Base-by-base conservation (phyloP, 2,329 filamentous ascomycete species). In the Zalaria obscura region DNA sequence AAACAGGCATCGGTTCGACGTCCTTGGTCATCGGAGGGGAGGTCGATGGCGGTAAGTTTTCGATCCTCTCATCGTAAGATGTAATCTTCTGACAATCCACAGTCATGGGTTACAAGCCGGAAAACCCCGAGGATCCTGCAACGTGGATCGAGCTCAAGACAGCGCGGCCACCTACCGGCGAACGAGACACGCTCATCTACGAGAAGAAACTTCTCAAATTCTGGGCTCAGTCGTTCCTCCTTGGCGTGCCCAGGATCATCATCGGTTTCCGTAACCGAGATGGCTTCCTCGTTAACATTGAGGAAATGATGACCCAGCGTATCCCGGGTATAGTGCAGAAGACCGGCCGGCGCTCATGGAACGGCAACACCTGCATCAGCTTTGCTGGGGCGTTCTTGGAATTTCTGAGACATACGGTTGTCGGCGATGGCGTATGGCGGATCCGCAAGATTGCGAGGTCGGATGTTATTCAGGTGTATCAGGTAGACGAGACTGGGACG, bases 101-200 rank as follows among this genome's bases (percentile, higher is more conserved):
- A 81, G 84, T 94, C 36, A 88, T 86, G 81, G 87, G 93, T 56
- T 74, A 72, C 43, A 93, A 91, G 56, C 85, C 86, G 0, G 60
- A 63, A 3, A 68, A 71, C 44, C 71, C 70, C 40, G 75, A 74
- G 38, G 69, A 70, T n/a, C 76, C 82, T 0, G 81, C 86, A 48
- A 85, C 89, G 53, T 98, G 88, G 83, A 80, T 96, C 28, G 91
- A 98, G 61, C 73, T 98, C 44, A 98, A 98, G 59, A 98, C 91
- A 0, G 76, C 78, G n/a, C 52, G 55, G 4, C 47, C 52, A 25
- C 44, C 47, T 26, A 69, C 69, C 40, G 73, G 73, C 45, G 71
- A 79, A 1, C 72, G 76, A 37, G 71, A 79, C 2, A 70, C 77
- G 55, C 62, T 80, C 18, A 81, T 78, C 47, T 94, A 89, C 57